Evolutionary conservation across 768 basidiomycete genomes (phyloP), one percentile per base, ranked within the genome.

Genomic region (Psilocybe azurescens): DNA sequence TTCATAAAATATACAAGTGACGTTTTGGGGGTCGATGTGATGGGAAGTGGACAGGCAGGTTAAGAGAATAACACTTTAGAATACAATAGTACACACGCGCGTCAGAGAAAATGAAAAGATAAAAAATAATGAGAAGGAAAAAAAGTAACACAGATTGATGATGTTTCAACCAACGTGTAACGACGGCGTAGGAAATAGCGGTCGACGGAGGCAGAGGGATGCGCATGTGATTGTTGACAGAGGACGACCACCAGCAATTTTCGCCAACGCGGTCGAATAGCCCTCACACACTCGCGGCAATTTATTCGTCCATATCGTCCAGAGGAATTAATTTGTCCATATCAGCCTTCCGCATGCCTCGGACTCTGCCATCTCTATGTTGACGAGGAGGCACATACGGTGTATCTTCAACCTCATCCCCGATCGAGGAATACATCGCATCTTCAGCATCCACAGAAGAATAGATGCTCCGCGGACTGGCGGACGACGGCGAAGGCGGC

Each of bases 301-400:
- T 7, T 51, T 41, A 56, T 46, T 61, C 53, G 14, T 56, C 47
- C 48, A 36, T 3, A 28, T 61, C 60, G 16, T 61, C 60, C 55
- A 61, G 24, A 18, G 49, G 41, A 20, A 61, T 61, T 16, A 61
- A 44, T 20, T n/a, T 61, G 24, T 61, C 60, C 55, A 61, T 56
- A 44, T 61, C 60, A 32, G 47, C 32, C 48, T 56, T 49, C 14
- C 44, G 30, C 29, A 58, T 53, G 24, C 58, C 58, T 38, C 44
- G 11, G 24, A 53, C 24, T 14, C 38, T 38, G n/a, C 47, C n/a
- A 44, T 29, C 14, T 24, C 54, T 33, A 47, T 50, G 18, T 32
- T 24, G 24, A 24, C 50, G 28, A 10, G 60, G 44, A 14, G 54
- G 53, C 16, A 55, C 2, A 44, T 59, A 59, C 2, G 58, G 49